Evolutionary conservation across 441 rosid genomes (phyloP).

Genomic region (Gossypium schwendimanii): DNA sequence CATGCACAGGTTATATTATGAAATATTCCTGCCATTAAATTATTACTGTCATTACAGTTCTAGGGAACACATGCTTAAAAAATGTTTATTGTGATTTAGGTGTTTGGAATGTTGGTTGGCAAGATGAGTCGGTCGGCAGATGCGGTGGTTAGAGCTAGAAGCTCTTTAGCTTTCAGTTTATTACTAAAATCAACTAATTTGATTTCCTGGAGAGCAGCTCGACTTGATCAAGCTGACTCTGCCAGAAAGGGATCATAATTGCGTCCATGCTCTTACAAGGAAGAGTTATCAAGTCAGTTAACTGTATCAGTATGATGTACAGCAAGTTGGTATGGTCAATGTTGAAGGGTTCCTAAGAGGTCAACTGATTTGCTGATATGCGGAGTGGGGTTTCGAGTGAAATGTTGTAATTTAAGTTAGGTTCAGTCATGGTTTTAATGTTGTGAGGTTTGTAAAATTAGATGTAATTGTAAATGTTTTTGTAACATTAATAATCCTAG

Average conservation of each 20-base stretch:
- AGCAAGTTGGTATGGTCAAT: not conserved
- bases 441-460: not conserved
- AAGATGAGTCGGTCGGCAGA: slow-evolving; percentile 78
- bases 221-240: slow-evolving; percentile 55
- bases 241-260: slow-evolving; percentile 13
- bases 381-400: not conserved
- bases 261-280: not conserved
- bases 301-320: not conserved
- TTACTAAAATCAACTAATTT: slow-evolving; percentile 68
- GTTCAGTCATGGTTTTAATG: slow-evolving; percentile 1
- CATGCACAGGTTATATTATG: slow-evolving; percentile 55
- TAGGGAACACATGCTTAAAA: not conserved
- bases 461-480: not conserved
- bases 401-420: not conserved
- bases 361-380: not conserved
- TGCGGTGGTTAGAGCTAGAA: slow-evolving; percentile 77
- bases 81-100: slow-evolving; percentile 33
- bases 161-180: slow-evolving; percentile 72
- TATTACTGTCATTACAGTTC: not conserved
- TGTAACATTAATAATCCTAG: not conserved
- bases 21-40: not conserved
- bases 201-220: slow-evolving; percentile 53
- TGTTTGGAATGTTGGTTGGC: slow-evolving; percentile 72
- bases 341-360: not conserved
- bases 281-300: not conserved